These are phyloP conservation scores for Logfia minima DNA, from an alignment of 129 eudicot species.

Conservation along the genomic window DNA sequence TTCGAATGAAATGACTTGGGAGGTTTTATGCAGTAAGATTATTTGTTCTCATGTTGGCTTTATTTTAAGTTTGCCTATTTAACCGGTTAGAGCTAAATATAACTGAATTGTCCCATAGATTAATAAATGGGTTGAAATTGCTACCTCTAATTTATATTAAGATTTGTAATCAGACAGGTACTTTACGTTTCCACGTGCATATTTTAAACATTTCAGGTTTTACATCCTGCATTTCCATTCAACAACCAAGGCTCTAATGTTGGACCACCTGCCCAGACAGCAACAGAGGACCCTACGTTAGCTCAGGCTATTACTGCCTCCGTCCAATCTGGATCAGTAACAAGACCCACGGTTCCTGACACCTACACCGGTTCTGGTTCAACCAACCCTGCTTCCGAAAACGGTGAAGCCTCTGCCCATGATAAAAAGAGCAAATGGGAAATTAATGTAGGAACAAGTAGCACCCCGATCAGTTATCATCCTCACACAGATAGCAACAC, in stretches of 20 bases:
- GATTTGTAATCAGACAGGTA: background rate
- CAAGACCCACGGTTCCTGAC: slow-evolving; percentile 28
- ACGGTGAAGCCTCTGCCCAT: slow-evolving; percentile 16
- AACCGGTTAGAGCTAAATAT: background rate
- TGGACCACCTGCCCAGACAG: slow-evolving; percentile 47
- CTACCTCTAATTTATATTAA: background rate
- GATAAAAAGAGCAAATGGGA: slow-evolving; percentile 20
- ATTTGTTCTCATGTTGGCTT: background rate
- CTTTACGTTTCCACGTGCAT: background rate
- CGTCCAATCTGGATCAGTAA: slow-evolving; percentile 53
- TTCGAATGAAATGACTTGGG: background rate
- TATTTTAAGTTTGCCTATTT: background rate
- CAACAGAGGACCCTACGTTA: slow-evolving; percentile 54
- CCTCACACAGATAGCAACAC: slow-evolving; percentile 32
- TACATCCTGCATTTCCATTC: slow-evolving; percentile 51
- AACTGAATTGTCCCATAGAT: background rate
- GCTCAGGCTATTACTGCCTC: slow-evolving; percentile 74
- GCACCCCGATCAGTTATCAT: slow-evolving; percentile 27
- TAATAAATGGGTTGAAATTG: background rate
- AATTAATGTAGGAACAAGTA: slow-evolving; percentile 43
- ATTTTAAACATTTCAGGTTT: slow-evolving; percentile 47
- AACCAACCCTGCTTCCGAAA: slow-evolving; percentile 30
- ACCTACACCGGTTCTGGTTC: slow-evolving; percentile 25
- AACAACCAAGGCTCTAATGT: slow-evolving; percentile 39
- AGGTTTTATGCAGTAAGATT: background rate